phyloP scores from a whole-genome alignment of 2,329 filamentous ascomycete species.

The Chaetothyriales sp. region DNA sequence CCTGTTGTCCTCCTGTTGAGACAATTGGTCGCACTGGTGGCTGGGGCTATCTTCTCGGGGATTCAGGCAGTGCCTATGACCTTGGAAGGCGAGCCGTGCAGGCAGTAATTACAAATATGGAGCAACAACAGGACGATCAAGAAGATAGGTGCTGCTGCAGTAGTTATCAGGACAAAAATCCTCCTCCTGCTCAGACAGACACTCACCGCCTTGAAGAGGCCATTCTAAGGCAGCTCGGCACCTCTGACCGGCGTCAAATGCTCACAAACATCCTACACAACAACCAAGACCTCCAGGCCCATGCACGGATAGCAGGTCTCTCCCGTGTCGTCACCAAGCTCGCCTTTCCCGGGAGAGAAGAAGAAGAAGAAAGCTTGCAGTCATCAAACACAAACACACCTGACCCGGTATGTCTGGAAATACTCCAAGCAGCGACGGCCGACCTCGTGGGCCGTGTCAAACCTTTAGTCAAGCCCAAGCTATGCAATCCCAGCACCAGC shows the following conservation, averaged over 20 bases:
- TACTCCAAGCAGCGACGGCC: neutral
- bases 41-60: slow-evolving; percentile 31
- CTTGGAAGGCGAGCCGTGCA: slow-evolving; percentile 23
- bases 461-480: neutral
- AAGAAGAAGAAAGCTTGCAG: too few relatives aligned
- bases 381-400: too few relatives aligned
- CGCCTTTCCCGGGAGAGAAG: neutral
- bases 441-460: neutral
- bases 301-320: neutral
- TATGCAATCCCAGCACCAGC: neutral
- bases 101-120: neutral
- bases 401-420: neutral
- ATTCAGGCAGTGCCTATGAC: slow-evolving; percentile 30
- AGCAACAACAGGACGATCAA: neutral
- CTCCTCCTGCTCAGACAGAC: neutral
- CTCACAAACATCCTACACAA: neutral
- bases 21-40: slow-evolving; percentile 27
- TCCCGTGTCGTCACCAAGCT: neutral
- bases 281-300: neutral
- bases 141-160: too few relatives aligned
- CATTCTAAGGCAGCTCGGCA: neutral
- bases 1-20: slow-evolving; percentile 9
- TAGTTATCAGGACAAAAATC: too few relatives aligned
- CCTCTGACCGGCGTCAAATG: neutral
- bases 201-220: neutral